Evolutionary conservation across 331 rosid genomes (phyloP).

Genomic region (Malus hybrid): DNA sequence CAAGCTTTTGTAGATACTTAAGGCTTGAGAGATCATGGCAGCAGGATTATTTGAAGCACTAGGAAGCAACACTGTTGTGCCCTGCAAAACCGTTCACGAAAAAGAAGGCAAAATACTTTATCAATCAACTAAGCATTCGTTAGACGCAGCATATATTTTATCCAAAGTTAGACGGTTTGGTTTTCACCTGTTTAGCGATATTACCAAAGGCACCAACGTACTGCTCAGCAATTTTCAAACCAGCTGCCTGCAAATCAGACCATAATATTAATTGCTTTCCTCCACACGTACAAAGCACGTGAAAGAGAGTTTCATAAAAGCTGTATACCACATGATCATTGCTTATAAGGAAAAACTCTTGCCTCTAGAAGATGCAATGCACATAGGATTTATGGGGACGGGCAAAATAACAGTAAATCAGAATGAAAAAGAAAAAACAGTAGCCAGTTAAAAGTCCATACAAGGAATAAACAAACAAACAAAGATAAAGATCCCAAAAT

Average conservation of each 20-base stretch:
- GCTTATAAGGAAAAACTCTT: neutral
- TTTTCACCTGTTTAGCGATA: constrained; percentile 80
- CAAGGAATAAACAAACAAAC: neutral
- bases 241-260: constrained; percentile 75
- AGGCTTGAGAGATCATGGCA: constrained; percentile 91
- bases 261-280: constrained; percentile 13
- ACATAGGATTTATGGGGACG: neutral
- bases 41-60: constrained; percentile 56
- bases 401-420: neutral
- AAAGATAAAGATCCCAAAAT: neutral
- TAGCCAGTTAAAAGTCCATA: neutral
- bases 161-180: neutral
- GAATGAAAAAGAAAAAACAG: neutral
- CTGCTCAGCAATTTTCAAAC: constrained; percentile 87
- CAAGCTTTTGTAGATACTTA: constrained; percentile 76
- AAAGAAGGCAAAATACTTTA: neutral
- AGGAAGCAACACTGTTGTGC: constrained; percentile 94
- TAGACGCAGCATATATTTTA: neutral
- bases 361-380: neutral
- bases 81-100: constrained; percentile 28
- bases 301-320: neutral
- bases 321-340: neutral
- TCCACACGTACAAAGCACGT: neutral
- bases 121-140: neutral
- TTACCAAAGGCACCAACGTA: constrained; percentile 81